phyloP scores from a whole-genome alignment of 805 yeast genomes.

The Citeromyces nyonsensis region DNA sequence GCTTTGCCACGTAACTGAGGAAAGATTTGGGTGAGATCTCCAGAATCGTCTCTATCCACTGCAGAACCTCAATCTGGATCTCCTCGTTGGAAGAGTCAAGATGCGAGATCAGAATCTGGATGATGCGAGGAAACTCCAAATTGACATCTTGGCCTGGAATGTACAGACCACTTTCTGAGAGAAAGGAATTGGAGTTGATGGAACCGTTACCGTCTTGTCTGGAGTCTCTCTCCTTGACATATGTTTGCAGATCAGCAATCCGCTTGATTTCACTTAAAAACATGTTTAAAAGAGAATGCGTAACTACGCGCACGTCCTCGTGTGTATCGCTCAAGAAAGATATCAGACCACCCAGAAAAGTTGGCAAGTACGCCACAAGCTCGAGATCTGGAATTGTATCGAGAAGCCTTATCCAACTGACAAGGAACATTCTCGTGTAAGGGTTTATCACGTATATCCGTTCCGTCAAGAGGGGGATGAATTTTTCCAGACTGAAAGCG shows the following conservation, averaged over 20 bases:
- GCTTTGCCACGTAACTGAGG: slow-evolving; percentile 56
- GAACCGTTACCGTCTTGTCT: slow-evolving; percentile 6
- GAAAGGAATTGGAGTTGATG: slow-evolving; percentile 12
- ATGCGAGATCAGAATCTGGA: slow-evolving; percentile 70
- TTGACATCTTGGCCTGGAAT: slow-evolving; percentile 71
- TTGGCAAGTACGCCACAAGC: slow-evolving; percentile 73
- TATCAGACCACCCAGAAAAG: slow-evolving; percentile 73
- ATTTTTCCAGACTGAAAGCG: slow-evolving; percentile 75
- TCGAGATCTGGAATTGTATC: slow-evolving; percentile 90
- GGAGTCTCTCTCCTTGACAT: slow-evolving; percentile 5
- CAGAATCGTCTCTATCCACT: slow-evolving; percentile 69
- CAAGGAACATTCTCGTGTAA: slow-evolving; percentile 78
- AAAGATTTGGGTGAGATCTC: slow-evolving; percentile 66
- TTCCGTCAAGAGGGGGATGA: slow-evolving; percentile 84
- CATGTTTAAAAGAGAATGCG: slow-evolving; percentile 60
- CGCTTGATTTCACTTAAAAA: slow-evolving; percentile 70
- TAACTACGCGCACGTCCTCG: slow-evolving; percentile 75
- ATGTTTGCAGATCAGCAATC: slow-evolving; percentile 39
- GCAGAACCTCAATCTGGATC: slow-evolving; percentile 63
- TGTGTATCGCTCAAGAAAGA: slow-evolving; percentile 71
- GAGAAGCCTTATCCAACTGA: slow-evolving; percentile 86
- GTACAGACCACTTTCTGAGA: slow-evolving; percentile 36
- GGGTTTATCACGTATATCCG: slow-evolving; percentile 89
- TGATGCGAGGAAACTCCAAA: slow-evolving; percentile 65
- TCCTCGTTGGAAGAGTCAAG: slow-evolving; percentile 61